phyloP scores from a whole-genome alignment of 129 eudicot species.

The Smallanthus sonchifolius region DNA sequence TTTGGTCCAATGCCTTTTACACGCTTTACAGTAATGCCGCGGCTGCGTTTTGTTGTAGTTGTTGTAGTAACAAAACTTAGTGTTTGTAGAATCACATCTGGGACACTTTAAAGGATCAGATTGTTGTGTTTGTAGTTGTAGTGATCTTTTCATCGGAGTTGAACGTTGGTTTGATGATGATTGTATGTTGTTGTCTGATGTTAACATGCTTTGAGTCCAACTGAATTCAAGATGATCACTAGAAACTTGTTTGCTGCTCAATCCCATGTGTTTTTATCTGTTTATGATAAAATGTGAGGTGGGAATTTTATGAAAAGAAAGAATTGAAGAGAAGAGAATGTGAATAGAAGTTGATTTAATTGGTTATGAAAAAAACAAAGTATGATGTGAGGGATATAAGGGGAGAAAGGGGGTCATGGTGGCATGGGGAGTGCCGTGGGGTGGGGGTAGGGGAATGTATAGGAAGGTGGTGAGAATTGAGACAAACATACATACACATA shows the following conservation, averaged over 20 bases:
- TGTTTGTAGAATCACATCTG: conserved; percentile 70
- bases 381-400: conserved; percentile 28
- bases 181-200: not conserved
- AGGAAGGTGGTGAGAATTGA: conserved; percentile 40
- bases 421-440: not conserved
- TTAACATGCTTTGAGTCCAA: conserved; percentile 38
- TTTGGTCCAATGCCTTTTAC: conserved; percentile 91
- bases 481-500: not conserved
- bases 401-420: not conserved
- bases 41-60: conserved; percentile 88
- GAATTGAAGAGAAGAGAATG: conserved; percentile 9
- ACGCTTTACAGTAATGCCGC: conserved; percentile 73
- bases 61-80: conserved; percentile 89
- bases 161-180: conserved; percentile 20
- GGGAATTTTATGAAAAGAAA: conserved; percentile 14
- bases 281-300: conserved; percentile 3
- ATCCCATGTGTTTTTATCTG: conserved; percentile 9
- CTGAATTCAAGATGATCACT: conserved; percentile 42
- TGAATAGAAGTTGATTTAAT: not conserved
- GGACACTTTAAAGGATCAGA: conserved; percentile 59
- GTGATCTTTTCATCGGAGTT: conserved; percentile 22
- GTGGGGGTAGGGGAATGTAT: conserved; percentile 23
- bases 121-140: conserved; percentile 39
- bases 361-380: conserved; percentile 22
- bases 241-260: too few species aligned